Evolutionary conservation across 2,329 filamentous ascomycete species (phyloP).

Genomic region (Thermomyces lanuginosus): DNA sequence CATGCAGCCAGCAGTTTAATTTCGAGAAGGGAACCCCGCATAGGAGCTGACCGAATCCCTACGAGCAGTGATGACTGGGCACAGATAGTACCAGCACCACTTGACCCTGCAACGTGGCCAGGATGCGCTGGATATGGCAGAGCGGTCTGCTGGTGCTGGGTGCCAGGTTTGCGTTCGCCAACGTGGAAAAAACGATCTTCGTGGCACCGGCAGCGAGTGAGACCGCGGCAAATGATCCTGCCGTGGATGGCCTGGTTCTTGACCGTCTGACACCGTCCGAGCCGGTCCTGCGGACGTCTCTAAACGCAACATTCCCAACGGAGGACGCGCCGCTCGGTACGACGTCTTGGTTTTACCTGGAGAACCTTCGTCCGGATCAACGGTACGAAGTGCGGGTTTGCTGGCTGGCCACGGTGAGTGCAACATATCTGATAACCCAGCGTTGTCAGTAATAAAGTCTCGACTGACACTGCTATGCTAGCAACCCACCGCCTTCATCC

Average conservation of each 20-base stretch:
- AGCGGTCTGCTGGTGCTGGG: too few species aligned
- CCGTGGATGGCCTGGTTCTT: constrained; percentile 46
- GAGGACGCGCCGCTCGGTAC: constrained; percentile 37
- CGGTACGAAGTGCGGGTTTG: constrained; percentile 86
- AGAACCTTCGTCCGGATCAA: constrained; percentile 50
- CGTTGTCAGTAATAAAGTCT: too few species aligned
- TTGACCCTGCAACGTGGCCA: too few species aligned
- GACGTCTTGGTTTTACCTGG: constrained; percentile 64
- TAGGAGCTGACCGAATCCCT: too few species aligned
- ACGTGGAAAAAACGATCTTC: constrained; percentile 87
- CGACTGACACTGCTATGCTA: constrained; percentile 31
- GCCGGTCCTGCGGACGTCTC: constrained; percentile 42
- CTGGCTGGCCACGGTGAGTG: constrained; percentile 77
- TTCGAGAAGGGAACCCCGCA: too few species aligned
- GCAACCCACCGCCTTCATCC: constrained; percentile 71
- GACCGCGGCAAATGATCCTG: constrained; percentile 40
- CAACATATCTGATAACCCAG: constrained; percentile 2
- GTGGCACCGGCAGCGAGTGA: constrained; percentile 46
- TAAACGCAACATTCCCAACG: constrained; percentile 54
- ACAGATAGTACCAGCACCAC: too few species aligned
- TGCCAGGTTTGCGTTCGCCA: constrained; percentile 43
- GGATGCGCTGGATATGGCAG: too few species aligned
- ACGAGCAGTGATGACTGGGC: too few species aligned
- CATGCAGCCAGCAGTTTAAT: too few species aligned
- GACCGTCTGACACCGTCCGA: constrained; percentile 44